Conservation (phyloP, 352 stramenopile genomes). For the Globisporangium emineosum region DNA sequence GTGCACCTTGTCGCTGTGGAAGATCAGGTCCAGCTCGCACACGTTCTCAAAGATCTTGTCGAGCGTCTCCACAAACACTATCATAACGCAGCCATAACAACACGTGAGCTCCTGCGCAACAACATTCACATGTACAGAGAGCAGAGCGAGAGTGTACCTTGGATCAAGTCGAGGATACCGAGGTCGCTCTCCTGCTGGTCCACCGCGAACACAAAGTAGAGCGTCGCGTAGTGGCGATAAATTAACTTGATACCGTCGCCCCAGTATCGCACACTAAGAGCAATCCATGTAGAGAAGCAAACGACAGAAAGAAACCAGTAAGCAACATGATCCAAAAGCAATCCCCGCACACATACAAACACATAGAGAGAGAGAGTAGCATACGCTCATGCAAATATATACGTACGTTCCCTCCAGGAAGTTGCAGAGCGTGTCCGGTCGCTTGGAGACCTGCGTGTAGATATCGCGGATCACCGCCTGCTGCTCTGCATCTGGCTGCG, state of each 20-base stretch:
- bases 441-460: conserved; percentile 98
- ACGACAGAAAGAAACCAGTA: conserved; percentile 4
- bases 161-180: conserved; percentile 98
- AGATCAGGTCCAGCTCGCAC: conserved; percentile 99
- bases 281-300: conserved; percentile 1
- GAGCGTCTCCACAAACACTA: conserved; percentile 94
- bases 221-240: conserved; percentile 98
- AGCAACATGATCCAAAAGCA: conserved; percentile 1
- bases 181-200: conserved; percentile 98
- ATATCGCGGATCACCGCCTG: conserved; percentile 97
- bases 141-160: conserved; percentile 63
- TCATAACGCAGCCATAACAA: conserved; percentile 19
- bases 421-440: conserved; percentile 98
- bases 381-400: background rate
- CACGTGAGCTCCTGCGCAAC: background rate
- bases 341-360: background rate
- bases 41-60: conserved; percentile 99
- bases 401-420: conserved; percentile 96
- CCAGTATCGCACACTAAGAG: conserved; percentile 88
- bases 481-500: conserved; percentile 93
- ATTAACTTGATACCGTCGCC: conserved; percentile 98
- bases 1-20: conserved; percentile 97
- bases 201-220: conserved; percentile 99
- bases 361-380: background rate
- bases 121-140: background rate